A percentile compares a stretch with the other conserved stretches of the same genome.
phyloP scores from a whole-genome alignment of 2,329 filamentous ascomycete genomes.

The Fusarium verticillioides region DNA sequence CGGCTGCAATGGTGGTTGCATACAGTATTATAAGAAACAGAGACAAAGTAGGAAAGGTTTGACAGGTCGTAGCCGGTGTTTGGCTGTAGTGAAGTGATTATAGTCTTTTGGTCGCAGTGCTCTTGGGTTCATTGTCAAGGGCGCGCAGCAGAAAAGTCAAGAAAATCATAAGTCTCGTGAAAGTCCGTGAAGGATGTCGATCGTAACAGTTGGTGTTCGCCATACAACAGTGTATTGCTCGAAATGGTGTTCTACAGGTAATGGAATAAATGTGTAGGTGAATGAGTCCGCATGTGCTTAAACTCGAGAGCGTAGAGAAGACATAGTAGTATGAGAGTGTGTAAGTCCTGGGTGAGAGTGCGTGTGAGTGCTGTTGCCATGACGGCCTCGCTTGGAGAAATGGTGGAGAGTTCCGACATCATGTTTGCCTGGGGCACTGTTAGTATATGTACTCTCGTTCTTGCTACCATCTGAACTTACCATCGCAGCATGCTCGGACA shows the following conservation, averaged over 20 bases:
- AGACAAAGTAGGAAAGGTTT: constrained; percentile 22
- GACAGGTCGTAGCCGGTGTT: constrained; percentile 39
- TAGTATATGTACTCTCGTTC: constrained; percentile 31
- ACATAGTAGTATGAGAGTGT: constrained; percentile 50
- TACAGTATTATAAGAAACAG: constrained; percentile 31
- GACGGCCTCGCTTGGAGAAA: constrained; percentile 58
- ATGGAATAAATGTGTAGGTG: constrained; percentile 8
- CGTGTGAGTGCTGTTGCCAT: constrained; percentile 47
- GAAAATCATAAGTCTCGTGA: constrained; percentile 47
- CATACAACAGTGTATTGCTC: constrained; percentile 21
- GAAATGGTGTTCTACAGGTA: constrained; percentile 7
- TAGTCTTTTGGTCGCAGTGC: constrained; percentile 32
- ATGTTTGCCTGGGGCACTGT: constrained; percentile 69
- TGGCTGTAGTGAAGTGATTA: constrained; percentile 40
- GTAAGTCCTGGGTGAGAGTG: constrained; percentile 53
- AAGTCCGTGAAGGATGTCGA: constrained; percentile 45
- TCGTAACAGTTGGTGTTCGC: constrained; percentile 39
- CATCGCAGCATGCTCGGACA: constrained; percentile 96
- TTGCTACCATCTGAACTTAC: constrained; percentile 61
- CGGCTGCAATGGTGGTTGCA: constrained; percentile 14
- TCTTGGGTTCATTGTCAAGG: constrained; percentile 31
- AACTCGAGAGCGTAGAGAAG: constrained; percentile 51
- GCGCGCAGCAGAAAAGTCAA: constrained; percentile 29
- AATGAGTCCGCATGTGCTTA: constrained; percentile 38
- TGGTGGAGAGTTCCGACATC: constrained; percentile 72